Percentiles rank a stretch among this genome's conserved stretches.
These are phyloP conservation scores for Alternaria solani DNA, from an alignment of 2,329 filamentous ascomycete species.

Conservation along the genomic window DNA sequence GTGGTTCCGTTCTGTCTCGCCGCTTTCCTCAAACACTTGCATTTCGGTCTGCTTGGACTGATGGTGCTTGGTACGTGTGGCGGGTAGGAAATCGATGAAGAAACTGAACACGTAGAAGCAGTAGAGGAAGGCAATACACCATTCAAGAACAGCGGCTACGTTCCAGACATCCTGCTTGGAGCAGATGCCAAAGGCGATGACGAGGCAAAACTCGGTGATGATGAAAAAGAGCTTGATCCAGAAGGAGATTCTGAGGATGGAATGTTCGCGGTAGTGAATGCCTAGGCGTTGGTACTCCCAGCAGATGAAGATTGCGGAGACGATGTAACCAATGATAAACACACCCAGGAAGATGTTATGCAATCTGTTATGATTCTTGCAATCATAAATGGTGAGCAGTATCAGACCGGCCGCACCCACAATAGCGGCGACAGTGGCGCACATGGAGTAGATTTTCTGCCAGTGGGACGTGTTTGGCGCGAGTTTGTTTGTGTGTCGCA, in stretches of 20 bases:
- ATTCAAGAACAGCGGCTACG: constrained; percentile 79
- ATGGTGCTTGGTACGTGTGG: constrained; percentile 66
- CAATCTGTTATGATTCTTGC: constrained; percentile 67
- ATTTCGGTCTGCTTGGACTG: constrained; percentile 49
- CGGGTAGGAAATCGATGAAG: constrained; percentile 84
- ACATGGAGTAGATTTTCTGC: constrained; percentile 69
- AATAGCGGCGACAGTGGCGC: constrained; percentile 73
- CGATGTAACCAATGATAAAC: constrained; percentile 85
- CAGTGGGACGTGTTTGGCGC: constrained; percentile 72
- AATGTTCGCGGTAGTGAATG: constrained; percentile 77
- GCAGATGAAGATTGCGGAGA: constrained; percentile 88
- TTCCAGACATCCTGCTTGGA: constrained; percentile 64
- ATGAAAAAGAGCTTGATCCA: constrained; percentile 89
- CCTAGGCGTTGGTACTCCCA: constrained; percentile 89
- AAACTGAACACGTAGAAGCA: constrained; percentile 89
- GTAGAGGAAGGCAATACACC: constrained; percentile 82
- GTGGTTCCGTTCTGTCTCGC: constrained; percentile 1
- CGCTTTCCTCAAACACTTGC: constrained; percentile 39
- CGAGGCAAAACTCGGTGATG: constrained; percentile 76
- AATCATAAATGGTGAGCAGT: constrained; percentile 86
- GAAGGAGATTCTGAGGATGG: constrained; percentile 79
- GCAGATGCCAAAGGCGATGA: constrained; percentile 73
- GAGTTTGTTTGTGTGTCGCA: constrained; percentile 82
- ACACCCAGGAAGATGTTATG: constrained; percentile 81
- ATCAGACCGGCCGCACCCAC: constrained; percentile 82